A percentile compares a stretch with the other conserved stretches of the same genome.
These are phyloP conservation scores for Sclerotinia sclerotiorum DNA, from an alignment of 2,329 filamentous ascomycete genomes.

Conservation along the genomic window DNA sequence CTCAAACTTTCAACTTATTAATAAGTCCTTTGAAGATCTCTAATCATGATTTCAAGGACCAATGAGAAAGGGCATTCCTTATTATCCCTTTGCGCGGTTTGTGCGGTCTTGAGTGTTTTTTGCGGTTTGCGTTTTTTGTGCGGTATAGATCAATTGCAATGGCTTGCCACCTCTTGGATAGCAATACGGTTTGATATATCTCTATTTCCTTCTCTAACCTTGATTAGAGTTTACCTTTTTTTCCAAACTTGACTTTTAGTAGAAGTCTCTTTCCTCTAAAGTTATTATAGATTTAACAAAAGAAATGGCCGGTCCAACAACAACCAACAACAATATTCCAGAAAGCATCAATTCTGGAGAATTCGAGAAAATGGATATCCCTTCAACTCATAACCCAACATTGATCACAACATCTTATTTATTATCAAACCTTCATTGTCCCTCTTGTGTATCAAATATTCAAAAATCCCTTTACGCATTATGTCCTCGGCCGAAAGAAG, in stretches of 20 bases:
- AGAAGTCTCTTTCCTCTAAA: constrained; percentile 3
- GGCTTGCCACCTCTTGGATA: neutral
- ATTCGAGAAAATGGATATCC: constrained; percentile 13
- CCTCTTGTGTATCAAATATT: constrained; percentile 69
- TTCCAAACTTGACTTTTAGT: constrained; percentile 5
- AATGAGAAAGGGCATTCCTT: neutral
- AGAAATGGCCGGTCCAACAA: neutral
- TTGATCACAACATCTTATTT: constrained; percentile 49
- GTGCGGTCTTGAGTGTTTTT: constrained; percentile 10
- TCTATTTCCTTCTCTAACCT: neutral
- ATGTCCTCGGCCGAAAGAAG: constrained; percentile 52
- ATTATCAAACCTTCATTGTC: constrained; percentile 74
- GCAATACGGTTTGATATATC: neutral
- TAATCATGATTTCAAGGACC: neutral
- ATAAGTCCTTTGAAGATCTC: too few species aligned
- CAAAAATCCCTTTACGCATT: constrained; percentile 53
- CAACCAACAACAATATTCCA: neutral
- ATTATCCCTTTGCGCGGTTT: constrained; percentile 11
- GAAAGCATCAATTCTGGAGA: constrained; percentile 12
- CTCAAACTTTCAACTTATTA: too few species aligned
- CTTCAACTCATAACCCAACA: neutral
- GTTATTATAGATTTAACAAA: neutral
- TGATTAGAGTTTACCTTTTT: neutral
- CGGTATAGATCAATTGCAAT: neutral
- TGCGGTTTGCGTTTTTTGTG: constrained; percentile 19